Base-by-base conservation (phyloP, 2,329 filamentous ascomycete genomes). In the Claviceps sp. region DNA sequence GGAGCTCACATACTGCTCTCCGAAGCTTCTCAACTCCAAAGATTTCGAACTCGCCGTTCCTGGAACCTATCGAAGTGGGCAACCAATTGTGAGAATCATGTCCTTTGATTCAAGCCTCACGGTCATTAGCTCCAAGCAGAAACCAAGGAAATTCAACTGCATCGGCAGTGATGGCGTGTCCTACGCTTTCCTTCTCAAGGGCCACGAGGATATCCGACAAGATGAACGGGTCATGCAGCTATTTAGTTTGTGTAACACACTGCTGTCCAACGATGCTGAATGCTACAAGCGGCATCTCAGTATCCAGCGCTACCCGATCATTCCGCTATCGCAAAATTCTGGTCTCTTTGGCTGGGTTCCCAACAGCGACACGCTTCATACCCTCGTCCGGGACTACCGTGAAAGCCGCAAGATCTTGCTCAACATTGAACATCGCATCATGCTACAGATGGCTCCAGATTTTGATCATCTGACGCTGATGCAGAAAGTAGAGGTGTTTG, bases 401-500 rank as follows among this genome's bases (percentile, higher is more conserved):
- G 94, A 98, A 68, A 95, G 87, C 59, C 83, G 93, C 51, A 95
- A 96, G 72, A 99, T 99, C 58, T 73, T 99, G 41, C 84, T 98
- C 59, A 99, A 98, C 64, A 99, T 99, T 57, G 93, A 99, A 71
- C 93, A 99, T 65, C 86, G 94, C 44, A 98, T 98, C 66, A 99
- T 99, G 93, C 75, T 99, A 52, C 94, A 99, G 68, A 98, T 98
- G 93, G 93, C 93, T 24, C 94, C 93, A 0, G 93, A 99, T 65
- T 98, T 97, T 63, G 93, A 98, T 65, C 96, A 95, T 62, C 81
- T 99, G 47, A 97, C 94, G 1, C 79, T 99, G 39, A 97, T 99
- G 93, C 94, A 99, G 66, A 99, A 98, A 72, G 94, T 98, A 0
- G 94, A 99, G 68, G 93, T 99, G 11, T 99, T 99, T 65, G 91